Conservation (phyloP, 192 early-diverging fungal species). For the Rhizophagus prolifer region DNA sequence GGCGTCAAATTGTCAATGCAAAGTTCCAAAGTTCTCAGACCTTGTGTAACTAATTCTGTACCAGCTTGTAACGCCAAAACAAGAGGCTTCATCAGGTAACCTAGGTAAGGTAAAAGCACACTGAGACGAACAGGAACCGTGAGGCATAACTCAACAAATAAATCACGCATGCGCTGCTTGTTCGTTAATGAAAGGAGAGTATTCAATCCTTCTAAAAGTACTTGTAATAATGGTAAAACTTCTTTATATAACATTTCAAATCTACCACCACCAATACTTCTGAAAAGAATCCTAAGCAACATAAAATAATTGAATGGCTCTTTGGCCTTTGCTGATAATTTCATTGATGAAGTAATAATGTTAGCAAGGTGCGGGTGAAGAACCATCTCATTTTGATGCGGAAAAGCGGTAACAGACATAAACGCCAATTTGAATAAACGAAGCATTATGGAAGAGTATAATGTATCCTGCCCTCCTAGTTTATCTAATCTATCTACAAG, state of each 20-base stretch:
- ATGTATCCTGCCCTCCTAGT: constrained; percentile 66
- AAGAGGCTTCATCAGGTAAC: constrained; percentile 94
- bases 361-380: constrained; percentile 89
- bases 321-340: constrained; percentile 78
- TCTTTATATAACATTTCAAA: constrained; percentile 96
- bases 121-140: constrained; percentile 96
- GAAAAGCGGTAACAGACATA: constrained; percentile 89
- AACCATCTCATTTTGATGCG: constrained; percentile 87
- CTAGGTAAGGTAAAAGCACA: constrained; percentile 88
- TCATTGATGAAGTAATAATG: constrained; percentile 88
- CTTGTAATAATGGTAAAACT: constrained; percentile 89
- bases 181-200: constrained; percentile 73
- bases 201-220: constrained; percentile 91
- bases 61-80: constrained; percentile 90
- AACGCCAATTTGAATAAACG: constrained; percentile 93
- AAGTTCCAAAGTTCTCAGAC: constrained; percentile 92
- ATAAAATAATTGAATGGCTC: constrained; percentile 92
- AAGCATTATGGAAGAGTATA: constrained; percentile 73
- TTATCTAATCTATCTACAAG: constrained; percentile 76
- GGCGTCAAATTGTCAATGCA: constrained; percentile 98
- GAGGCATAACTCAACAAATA: constrained; percentile 97
- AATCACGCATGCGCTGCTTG: constrained; percentile 82
- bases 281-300: constrained; percentile 85
- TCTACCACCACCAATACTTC: constrained; percentile 94
- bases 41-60: constrained; percentile 93